These are phyloP conservation scores for Choanephora cucurbitarum DNA, from an alignment of 371 early-diverging fungal species.

Conservation along the genomic window DNA sequence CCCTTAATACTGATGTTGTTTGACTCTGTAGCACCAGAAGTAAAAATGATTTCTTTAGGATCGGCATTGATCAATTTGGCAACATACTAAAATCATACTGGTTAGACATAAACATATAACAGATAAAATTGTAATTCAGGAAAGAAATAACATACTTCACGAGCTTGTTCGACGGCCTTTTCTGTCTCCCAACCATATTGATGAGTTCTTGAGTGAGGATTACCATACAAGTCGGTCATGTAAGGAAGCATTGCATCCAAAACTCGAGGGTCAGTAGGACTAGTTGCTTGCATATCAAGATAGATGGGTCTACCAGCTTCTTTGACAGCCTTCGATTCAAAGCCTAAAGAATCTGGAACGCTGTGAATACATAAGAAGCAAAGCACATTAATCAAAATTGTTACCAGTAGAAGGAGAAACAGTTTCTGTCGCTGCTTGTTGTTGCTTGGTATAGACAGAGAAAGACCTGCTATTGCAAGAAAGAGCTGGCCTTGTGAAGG, in stretches of 20 bases:
- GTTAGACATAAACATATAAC: not conserved
- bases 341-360: conserved; percentile 54
- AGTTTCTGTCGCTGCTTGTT: conserved; percentile 12
- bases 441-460: conserved; percentile 5
- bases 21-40: conserved; percentile 99
- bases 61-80: conserved; percentile 94
- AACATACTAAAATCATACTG: conserved; percentile 65
- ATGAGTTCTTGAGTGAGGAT: conserved; percentile 99
- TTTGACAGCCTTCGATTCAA: conserved; percentile 44
- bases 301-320: conserved; percentile 76
- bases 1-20: conserved; percentile 98
- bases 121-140: no score
- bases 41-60: conserved; percentile 98
- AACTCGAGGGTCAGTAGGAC: conserved; percentile 97
- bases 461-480: conserved; percentile 6
- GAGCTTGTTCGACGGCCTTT: conserved; percentile 90
- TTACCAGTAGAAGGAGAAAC: conserved; percentile 22
- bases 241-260: conserved; percentile 98
- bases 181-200: conserved; percentile 99
- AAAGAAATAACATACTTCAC: conserved; percentile 63
- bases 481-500: not conserved
- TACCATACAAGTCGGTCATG: conserved; percentile 94
- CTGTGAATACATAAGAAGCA: not conserved
- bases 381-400: not conserved
- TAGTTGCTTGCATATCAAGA: conserved; percentile 97